Base-by-base conservation (phyloP, 2,329 filamentous ascomycete genomes). In the Ambrosiella xylebori region DNA sequence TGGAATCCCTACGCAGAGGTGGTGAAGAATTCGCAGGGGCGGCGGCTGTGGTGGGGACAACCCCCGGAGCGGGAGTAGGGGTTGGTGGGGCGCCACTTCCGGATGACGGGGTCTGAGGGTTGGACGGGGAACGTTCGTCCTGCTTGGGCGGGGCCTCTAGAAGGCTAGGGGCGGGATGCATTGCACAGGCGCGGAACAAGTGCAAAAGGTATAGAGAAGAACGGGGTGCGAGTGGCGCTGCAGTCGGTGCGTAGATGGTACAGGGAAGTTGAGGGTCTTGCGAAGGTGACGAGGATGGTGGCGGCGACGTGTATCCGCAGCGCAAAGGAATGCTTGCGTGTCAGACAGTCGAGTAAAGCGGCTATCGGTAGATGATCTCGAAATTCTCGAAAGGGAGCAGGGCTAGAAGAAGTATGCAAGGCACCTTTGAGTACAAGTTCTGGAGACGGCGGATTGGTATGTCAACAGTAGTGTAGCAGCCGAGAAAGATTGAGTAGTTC, bases 91-190 rank as follows among this genome's bases (percentile, higher is more conserved):
- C 19, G 39, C 45, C 54, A 38, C 45, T 17, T 9, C 53, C 50
- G 17, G 58, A 49, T 27, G 58, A 56, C 38, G 58, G 47, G 11
- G 58, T 59, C 47, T 56, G 58, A 17, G 58, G 49, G 44, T 59
- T 59, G 27, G 58, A 53, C 12, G 58, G 63, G 61, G 64, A 61
- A 62, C 63, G 47, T 51, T 64, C 64, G 38, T 64, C 63, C 35
- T 63, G 63, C 63, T 64, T 65, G 51, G 64, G 64, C 51, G 64
- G 64, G 56, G 65, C 65, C 59, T 71, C 69, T 58, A 65, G 64
- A 62, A 72, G 65, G 63, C 65, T 70, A 50, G 70, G 70, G 57
- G 68, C 65, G 64, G 70, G 67, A 64, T 71, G 71, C 71, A 72
- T 72, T 62, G 61, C 51, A 47, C 44, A 47, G 44, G 44, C 27